Base-by-base conservation (phyloP, 257 asterid genomes). In the Nicotiana noctiflora region DNA sequence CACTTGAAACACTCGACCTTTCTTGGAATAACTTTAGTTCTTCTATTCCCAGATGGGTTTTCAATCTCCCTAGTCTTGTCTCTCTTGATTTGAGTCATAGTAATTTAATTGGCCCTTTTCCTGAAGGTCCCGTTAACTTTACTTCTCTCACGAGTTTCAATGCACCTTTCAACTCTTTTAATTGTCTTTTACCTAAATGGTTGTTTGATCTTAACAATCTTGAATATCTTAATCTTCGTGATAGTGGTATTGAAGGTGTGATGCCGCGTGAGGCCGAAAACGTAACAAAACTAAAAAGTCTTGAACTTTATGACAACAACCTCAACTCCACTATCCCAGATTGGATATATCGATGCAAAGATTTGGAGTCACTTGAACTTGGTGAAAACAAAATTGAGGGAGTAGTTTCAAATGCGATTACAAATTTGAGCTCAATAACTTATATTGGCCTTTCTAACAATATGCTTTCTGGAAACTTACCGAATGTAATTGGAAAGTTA, bases 261-360 rank as follows among this genome's bases (percentile, higher is more conserved):
- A 56, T 84, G 44, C 86, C 88, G 8, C 29, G 29, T 7, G 10
- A 4, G 9, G 70, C 10, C 17, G 10, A 77, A 75, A 87, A 87
- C 46, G 75, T 17, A 55, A 55, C 88, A 61, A 84, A 82, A 55
- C 84, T 86, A 61, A 65, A 63, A 27, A 0, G 55, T 40, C 34
- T 88, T 31, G 56, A 80, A 52, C 79, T 84, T 17, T 79, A 25
- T 25, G 27, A 27, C 86, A 86, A 81, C 75, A 0, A 6, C n/a
- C 46, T 84, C 21, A 81, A 65, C 75, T 79, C 87, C 74, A 62
- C 60, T 64, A 85, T 88, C 19, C 89, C 88, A 7, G 14, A 81
- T 15, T 83, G 87, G 88, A 63, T 88, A 57, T 86, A 83, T 70
- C 17, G 10, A 5, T 81, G 75, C 65, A 83, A 83, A 19, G 46